Evolutionary conservation across 148 eudicot genomes (phyloP).

Genomic region (Euryodendron excelsum): DNA sequence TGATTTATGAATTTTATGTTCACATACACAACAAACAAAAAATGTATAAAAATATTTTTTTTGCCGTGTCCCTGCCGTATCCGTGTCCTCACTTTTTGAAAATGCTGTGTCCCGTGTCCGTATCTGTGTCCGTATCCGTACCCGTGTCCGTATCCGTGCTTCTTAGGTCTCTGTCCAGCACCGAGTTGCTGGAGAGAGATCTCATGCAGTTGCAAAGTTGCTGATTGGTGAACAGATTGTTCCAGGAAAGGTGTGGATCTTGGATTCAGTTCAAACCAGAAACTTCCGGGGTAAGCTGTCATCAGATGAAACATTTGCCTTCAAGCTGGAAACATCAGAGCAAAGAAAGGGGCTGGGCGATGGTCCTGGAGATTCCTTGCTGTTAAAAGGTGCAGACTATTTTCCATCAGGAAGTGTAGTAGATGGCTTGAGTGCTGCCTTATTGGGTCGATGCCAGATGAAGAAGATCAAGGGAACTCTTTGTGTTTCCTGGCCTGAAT

Average conservation of each 20-base stretch:
- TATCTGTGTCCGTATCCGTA: too few relatives aligned
- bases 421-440: constrained; percentile 53
- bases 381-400: constrained; percentile 51
- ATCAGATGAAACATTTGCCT: constrained; percentile 66
- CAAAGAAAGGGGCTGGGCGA: constrained; percentile 30
- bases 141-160: too few relatives aligned
- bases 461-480: constrained; percentile 65
- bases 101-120: too few relatives aligned
- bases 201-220: constrained; percentile 62
- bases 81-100: too few relatives aligned
- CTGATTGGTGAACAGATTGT: constrained; percentile 65
- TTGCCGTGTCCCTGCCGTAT: too few relatives aligned
- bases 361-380: constrained; percentile 18
- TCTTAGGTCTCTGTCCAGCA: constrained; percentile 64
- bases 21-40: too few relatives aligned
- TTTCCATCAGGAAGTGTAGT: constrained; percentile 87
- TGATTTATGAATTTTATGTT: too few relatives aligned
- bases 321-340: constrained; percentile 73
- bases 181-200: constrained; percentile 65
- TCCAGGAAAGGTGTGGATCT: constrained; percentile 67
- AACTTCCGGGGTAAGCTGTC: constrained; percentile 84
- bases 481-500: constrained; percentile 80
- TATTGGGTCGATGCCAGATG: constrained; percentile 63
- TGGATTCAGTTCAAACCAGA: constrained; percentile 71
- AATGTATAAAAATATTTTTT: too few relatives aligned